phyloP scores from a whole-genome alignment of 257 asterid species.

The Lycium ferocissimum region DNA sequence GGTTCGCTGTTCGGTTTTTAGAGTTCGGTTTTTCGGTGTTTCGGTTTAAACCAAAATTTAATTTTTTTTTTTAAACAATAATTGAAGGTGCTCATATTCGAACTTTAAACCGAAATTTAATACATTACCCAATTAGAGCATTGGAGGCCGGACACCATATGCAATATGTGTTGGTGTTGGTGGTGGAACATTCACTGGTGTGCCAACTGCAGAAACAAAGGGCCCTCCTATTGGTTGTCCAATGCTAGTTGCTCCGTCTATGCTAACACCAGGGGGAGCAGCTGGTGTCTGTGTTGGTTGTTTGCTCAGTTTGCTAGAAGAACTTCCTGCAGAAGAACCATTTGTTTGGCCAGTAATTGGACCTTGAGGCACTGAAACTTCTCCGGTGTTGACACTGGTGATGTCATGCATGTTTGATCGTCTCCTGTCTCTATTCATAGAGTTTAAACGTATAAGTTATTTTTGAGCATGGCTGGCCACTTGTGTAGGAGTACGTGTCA shows the following conservation, averaged over 20 bases:
- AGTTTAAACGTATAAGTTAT: slow-evolving; percentile 82
- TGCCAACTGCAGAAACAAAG: slow-evolving; percentile 73
- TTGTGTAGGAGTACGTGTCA: slow-evolving; percentile 91
- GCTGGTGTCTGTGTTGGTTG: slow-evolving; percentile 42
- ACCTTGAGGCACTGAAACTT: slow-evolving; percentile 64
- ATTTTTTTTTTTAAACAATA: too few species aligned
- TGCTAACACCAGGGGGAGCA: slow-evolving; percentile 52
- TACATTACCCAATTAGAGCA: too few species aligned
- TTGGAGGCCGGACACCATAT: slow-evolving; percentile 58
- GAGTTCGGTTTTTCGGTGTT: too few species aligned
- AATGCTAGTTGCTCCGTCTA: slow-evolving; percentile 65
- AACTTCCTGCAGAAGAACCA: slow-evolving; percentile 43
- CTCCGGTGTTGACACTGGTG: slow-evolving; percentile 73
- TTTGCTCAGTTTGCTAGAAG: slow-evolving; percentile 58
- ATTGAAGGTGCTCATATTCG: too few species aligned
- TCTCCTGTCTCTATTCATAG: slow-evolving; percentile 87
- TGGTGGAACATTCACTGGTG: slow-evolving; percentile 69
- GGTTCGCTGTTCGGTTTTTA: too few species aligned
- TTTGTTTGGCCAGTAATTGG: slow-evolving; percentile 80
- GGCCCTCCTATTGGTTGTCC: slow-evolving; percentile 84
- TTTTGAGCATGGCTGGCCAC: slow-evolving; percentile 97
- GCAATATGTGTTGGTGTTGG: slow-evolving; percentile 64
- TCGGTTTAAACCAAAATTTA: too few species aligned
- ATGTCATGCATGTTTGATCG: slow-evolving; percentile 93
- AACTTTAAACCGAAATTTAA: too few species aligned